These are phyloP conservation scores for Populus deltoides DNA, from an alignment of 345 rosid genomes.

Conservation along the genomic window DNA sequence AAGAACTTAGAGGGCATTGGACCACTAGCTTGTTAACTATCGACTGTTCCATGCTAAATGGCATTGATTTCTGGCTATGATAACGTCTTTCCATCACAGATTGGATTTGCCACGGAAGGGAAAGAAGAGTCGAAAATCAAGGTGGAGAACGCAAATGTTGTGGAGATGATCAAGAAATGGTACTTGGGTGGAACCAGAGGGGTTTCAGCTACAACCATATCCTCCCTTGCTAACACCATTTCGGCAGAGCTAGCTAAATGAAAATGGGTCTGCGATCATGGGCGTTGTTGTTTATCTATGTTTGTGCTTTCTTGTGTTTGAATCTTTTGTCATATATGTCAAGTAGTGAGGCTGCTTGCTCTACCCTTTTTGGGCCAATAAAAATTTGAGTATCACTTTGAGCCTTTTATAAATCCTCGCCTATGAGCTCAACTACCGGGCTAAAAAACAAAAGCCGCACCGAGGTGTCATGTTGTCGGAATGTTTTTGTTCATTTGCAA, in stretches of 20 bases:
- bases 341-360: too few relatives aligned
- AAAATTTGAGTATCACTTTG: too few relatives aligned
- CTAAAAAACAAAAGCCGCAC: too few relatives aligned
- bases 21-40: too few relatives aligned
- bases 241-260: constrained; percentile 49
- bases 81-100: constrained; percentile 26
- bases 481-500: too few relatives aligned
- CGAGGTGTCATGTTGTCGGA: too few relatives aligned
- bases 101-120: constrained; percentile 54
- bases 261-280: background rate
- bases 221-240: constrained; percentile 51
- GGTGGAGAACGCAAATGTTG: constrained; percentile 75
- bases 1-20: background rate
- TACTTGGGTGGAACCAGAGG: constrained; percentile 77
- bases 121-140: constrained; percentile 57
- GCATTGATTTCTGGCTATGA: background rate
- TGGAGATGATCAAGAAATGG: constrained; percentile 80
- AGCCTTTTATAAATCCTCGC: too few relatives aligned
- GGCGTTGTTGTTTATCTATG: background rate
- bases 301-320: background rate
- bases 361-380: too few relatives aligned
- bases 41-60: too few relatives aligned
- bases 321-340: too few relatives aligned
- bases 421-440: too few relatives aligned
- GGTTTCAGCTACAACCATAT: constrained; percentile 64